Evolutionary conservation across 192 early-diverging fungal genomes (phyloP).

Genomic region (Cladochytrium replicatum): DNA sequence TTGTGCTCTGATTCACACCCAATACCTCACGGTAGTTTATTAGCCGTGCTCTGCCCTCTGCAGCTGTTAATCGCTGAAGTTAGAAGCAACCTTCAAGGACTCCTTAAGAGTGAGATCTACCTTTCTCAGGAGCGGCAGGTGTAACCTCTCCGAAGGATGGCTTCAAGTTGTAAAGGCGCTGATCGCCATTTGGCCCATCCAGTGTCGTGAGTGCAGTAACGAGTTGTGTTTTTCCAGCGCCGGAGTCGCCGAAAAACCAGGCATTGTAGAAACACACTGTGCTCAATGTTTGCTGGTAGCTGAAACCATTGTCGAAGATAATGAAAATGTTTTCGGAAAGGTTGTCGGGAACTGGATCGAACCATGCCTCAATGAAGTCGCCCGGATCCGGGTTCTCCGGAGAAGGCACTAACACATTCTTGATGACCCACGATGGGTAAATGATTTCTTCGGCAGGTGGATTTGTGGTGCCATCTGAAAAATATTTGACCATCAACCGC

Average conservation of each 20-base stretch:
- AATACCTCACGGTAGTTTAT: background rate
- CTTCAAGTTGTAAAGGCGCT: background rate
- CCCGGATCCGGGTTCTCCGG: background rate
- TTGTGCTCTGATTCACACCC: background rate
- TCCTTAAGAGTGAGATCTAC: background rate
- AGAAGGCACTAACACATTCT: background rate
- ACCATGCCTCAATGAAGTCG: background rate
- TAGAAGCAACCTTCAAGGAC: background rate
- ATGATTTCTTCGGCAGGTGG: background rate
- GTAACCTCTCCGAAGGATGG: background rate
- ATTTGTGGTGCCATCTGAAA: background rate
- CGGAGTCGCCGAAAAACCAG: background rate
- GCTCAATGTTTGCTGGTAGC: background rate
- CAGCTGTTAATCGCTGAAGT: background rate
- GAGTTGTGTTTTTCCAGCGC: background rate
- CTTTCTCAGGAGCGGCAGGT: background rate
- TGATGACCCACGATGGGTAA: background rate
- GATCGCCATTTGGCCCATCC: background rate
- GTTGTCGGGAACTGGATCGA: background rate
- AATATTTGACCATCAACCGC: background rate
- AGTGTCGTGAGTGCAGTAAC: background rate
- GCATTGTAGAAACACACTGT: slow-evolving; percentile 1
- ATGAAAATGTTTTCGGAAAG: background rate
- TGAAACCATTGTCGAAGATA: background rate
- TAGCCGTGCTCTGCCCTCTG: background rate